Evolutionary conservation across 2,329 filamentous ascomycete species (phyloP), one percentile per base, ranked within the genome.

Genomic region (Fusarium phyllophilum): DNA sequence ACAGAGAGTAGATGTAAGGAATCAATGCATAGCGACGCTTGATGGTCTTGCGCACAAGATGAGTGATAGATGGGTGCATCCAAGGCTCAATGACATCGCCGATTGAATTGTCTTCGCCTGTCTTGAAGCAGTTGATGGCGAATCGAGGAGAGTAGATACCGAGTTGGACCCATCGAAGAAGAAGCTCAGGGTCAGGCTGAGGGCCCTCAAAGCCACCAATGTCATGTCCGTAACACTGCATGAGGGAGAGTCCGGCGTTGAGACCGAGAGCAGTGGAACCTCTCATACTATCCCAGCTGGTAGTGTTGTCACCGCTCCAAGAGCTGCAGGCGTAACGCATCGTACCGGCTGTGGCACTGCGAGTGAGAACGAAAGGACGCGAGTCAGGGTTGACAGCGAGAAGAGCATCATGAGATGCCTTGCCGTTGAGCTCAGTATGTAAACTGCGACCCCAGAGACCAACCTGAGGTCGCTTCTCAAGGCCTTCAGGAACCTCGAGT

Each of bases 81-180:
- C 91, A 94, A 0, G 92, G 92, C 82, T 94, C 92, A 66, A 94
- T 94, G 1, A 94, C 91, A 41, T 93, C 92, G 13, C 92, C 92
- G 31, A 93, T 86, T 0, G 85, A 85, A 75, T 91, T 93, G 80
- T 94, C 90, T 2, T 87, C 83, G 0, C 88, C 86, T 0, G 92
- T 94, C 83, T 94, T 94, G 87, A 92, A 94, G 81, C 92, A 94
- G 81, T 94, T 94, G 83, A 94, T 94, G 17, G 92, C 90, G 75
- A 94, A 94, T 0, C 92, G 89, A 1, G 90, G 87, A 4, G 91
- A 92, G 82, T 93, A 89, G 68, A 90, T 88, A 11, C 92, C 92
- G 5, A 93, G 86, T 77, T 94, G 92, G 18, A 94, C 86, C 92
- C 92, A 94, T 36, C 92, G 89, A 6, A 94, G 87, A 1, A 94